Percentiles rank a stretch among this genome's conserved stretches.
phyloP scores from a whole-genome alignment of 2,329 filamentous ascomycete species.

The Fusarium nisikadoi region DNA sequence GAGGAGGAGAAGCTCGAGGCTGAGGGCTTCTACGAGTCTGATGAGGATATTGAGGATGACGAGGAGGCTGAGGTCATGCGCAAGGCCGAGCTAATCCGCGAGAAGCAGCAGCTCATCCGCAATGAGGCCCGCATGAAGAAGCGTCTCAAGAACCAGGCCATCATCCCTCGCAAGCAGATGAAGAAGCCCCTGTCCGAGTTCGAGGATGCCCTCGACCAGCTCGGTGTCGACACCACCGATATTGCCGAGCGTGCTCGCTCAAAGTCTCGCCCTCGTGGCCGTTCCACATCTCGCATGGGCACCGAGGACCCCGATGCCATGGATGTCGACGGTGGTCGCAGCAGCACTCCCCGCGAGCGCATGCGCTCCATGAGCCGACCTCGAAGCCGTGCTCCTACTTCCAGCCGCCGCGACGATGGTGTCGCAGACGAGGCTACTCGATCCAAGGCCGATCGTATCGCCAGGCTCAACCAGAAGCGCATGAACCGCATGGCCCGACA shows the following conservation, averaged over 20 bases:
- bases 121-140: conserved; percentile 97
- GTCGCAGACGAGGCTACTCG: conserved; percentile 74
- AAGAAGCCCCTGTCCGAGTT: conserved; percentile 88
- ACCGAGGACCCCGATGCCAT: conserved; percentile 77
- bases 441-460: conserved; percentile 84
- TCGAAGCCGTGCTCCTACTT: conserved; percentile 71
- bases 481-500: conserved; percentile 98
- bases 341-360: conserved; percentile 61
- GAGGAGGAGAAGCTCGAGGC: conserved; percentile 94
- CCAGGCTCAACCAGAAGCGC: conserved; percentile 94
- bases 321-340: conserved; percentile 69
- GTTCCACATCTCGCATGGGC: conserved; percentile 71
- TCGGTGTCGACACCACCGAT: conserved; percentile 85
- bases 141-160: conserved; percentile 94
- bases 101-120: conserved; percentile 91
- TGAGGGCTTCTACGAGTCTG: conserved; percentile 93
- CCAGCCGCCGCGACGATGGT: conserved; percentile 80
- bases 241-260: conserved; percentile 78
- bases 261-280: conserved; percentile 73
- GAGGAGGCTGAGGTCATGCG: conserved; percentile 87
- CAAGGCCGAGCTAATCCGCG: conserved; percentile 94
- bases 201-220: conserved; percentile 83
- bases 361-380: conserved; percentile 78
- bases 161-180: conserved; percentile 85
- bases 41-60: conserved; percentile 83